Evolutionary conservation across 129 eudicot species (phyloP), one percentile per base, ranked within the genome.

Genomic region (Ambrosia trifida): DNA sequence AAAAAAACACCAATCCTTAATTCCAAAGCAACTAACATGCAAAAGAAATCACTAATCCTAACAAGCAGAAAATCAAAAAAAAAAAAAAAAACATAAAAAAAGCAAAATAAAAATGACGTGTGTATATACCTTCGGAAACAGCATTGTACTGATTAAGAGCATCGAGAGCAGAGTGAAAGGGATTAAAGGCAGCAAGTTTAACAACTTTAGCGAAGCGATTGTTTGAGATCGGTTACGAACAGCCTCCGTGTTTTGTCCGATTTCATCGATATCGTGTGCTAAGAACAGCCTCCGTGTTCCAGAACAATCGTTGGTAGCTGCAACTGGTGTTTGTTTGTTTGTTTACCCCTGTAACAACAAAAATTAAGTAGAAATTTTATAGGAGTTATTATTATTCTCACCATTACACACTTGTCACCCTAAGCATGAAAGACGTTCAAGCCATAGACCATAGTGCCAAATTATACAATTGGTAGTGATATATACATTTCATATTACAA

Each of bases 201-300:
- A 94, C 97, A 14, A 94, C 96, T 43, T 82, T 85, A 0, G 97
- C 96, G 64, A 94, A 94, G 18, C 97, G 83, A 30, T 81, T n/a
- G n/a, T n/a, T n/a, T 86, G 5, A 95, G 82, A 67, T 94, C 97
- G 1, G 76, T 4, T 86, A 12, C 97, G 81, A 62, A 89, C 93
- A 2, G 96, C 97, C 75, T 89, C 97, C 4, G 96, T 85, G 81
- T 94, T 90, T 78, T 87, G 93, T 0, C 96, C 97, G 30, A 94
- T 90, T 79, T 94, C 96, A 67, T 94, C 98, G 1, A 90, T 28
- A 1, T 97, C 98, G 24, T 84, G 85, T 0, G 89, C 90, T n/a
- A 59, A 3, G 20, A 94, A 84, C 68, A 87, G 16, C n/a, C n/a
- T 0, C 76, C 86, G 58, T 87, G 87, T n/a, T 2, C 99, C 97